Base-by-base conservation (phyloP, 2,329 filamentous ascomycete species). In the Aspergillus candidus region DNA sequence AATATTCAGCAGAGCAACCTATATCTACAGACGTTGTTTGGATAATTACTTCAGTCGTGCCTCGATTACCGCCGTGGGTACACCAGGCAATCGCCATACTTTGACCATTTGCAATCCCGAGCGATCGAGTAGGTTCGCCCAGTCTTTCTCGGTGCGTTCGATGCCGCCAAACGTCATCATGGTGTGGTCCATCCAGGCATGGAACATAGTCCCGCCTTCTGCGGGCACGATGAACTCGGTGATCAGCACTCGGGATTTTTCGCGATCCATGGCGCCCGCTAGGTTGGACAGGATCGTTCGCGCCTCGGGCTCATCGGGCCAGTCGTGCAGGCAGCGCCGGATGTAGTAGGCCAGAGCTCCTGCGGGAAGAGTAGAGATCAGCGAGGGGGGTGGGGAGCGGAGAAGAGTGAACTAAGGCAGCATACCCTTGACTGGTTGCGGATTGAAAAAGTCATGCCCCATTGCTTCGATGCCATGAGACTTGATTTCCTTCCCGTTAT, bases 241-340 rank as follows among this genome's bases (percentile, higher is more conserved):
- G 17, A 63, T 58, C 18, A 63, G 35, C 2, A 63, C 29, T 4
- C 52, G 39, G 6, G 48, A 53, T 10, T 31, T 40, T 3, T 50
- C 42, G 6, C 38, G 43, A 11, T 50, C 51, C 55, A 63, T 59
- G 11, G 55, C 54, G 0, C 30, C 46, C 11, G 50, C 47, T 12
- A 59, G 38, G 7, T 54, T 53, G 6, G 43, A 17, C 7, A 63
- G 49, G 35, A 62, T 59, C 17, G 49, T 32, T 2, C 17, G 32
- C 4, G 35, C 37, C 35, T 44, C 47, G 22, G 22, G 22, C 34
- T 50, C 38, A 35, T 48, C 41, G 18, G 48, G 51, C 53, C 57
- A 65, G 49, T 65, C 59, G 43, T 64, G 62, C n/a, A 63, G 42
- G 22, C 55, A 47, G 32, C 57, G 58, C n/a, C 60, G 59, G 10